Base-by-base conservation (phyloP, 1,284 basidiomycete genomes). In the Hemileia vastatrix region DNA sequence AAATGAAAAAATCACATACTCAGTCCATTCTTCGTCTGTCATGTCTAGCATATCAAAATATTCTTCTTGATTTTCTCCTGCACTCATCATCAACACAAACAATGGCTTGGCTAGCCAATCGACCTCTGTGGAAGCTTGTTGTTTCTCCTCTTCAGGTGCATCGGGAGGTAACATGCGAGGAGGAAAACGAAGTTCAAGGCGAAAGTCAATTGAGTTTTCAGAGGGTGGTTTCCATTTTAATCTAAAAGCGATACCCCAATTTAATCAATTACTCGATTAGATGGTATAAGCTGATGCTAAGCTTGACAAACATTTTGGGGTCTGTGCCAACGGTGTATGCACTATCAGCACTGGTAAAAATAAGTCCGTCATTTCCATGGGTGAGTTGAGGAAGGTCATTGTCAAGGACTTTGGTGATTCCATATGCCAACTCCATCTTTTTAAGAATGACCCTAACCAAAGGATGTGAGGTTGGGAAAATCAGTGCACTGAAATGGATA, bases 181-280 rank as follows among this genome's bases (percentile, higher is more conserved):
- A 1, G 94, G 92, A 75, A 98, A 99, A 40, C 90, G 84, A 18
- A 99, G 80, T 57, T 93, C 82, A 11, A 98, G 84, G 74, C 90
- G 90, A 80, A 98, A 98, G 77, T 99, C 95, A 72, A 98, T 88
- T 2, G 91, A 92, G 76, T 99, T 99, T 73, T 98, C 95, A 2
- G 87, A 88, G 2, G 95, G 92, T 1, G 94, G 93, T 77, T 99
- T 99, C 95, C 95, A 99, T 76, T 99, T 99, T 70, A 96, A 77
- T 67, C 91, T 95, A 73, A 45, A n/a, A 19, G 1, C 13, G 8
- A 2, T 40, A 13, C 24, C 1, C 1, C 3, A 36, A 23, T 19
- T 57, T 31, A 33, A 18, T 33, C 44, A 4, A 24, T 54, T 5
- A 15, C 9, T 6, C 45, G 23, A 5, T 51, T 33, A 32, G 23